phyloP scores from a whole-genome alignment of 1,139 yeast genomes.

The Protomyces lactucae-debilis region DNA sequence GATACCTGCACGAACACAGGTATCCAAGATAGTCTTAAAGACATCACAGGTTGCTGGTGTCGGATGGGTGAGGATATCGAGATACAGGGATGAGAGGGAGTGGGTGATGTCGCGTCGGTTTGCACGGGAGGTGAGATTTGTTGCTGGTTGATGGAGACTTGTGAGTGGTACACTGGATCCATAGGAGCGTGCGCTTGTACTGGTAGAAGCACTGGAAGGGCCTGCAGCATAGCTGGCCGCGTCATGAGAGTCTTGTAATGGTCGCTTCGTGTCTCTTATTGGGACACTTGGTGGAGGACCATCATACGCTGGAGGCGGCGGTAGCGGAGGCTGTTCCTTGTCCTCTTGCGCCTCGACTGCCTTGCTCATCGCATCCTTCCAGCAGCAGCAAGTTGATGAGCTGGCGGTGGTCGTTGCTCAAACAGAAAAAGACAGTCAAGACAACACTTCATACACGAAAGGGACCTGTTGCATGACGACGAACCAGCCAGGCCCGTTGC shows the following conservation, averaged over 20 bases:
- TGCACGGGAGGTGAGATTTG: background rate
- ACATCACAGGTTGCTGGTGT: background rate
- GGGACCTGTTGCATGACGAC: background rate
- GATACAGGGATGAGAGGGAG: slow-evolving; percentile 1
- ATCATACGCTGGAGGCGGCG: background rate
- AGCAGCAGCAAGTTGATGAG: background rate
- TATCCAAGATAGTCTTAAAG: slow-evolving; percentile 1
- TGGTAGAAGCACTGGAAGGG: background rate
- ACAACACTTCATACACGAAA: background rate
- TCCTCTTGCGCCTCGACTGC: background rate
- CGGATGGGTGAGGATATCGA: slow-evolving; percentile 2
- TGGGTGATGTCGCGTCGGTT: background rate
- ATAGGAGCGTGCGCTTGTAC: background rate
- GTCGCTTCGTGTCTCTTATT: background rate
- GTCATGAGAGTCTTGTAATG: no score
- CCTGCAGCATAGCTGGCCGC: no score
- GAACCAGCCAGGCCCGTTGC: slow-evolving; percentile 1
- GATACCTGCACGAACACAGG: slow-evolving; percentile 1
- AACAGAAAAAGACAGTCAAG: background rate
- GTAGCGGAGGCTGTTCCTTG: background rate
- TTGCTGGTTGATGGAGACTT: background rate
- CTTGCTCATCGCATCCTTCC: background rate
- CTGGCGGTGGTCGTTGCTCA: background rate
- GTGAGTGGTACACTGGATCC: background rate
- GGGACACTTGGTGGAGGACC: background rate